These are phyloP conservation scores for Aschersonia sp. DNA, from an alignment of 2,329 filamentous ascomycete species.

Conservation along the genomic window DNA sequence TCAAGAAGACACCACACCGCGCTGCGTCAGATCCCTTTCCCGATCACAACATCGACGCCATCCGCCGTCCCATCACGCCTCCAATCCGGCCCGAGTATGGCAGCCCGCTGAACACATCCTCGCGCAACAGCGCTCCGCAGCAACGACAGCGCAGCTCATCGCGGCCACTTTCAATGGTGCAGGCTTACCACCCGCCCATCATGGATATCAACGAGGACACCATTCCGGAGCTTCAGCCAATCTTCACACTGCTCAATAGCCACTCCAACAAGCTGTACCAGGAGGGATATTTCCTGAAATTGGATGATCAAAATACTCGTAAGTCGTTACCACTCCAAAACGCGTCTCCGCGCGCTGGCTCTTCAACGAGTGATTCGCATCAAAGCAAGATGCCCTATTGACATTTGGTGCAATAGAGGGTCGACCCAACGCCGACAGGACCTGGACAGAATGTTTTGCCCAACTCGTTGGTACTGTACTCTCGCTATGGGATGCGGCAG, in stretches of 20 bases:
- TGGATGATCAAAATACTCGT: slow-evolving; percentile 91
- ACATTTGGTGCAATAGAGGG: slow-evolving; percentile 45
- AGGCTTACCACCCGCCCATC: slow-evolving; percentile 70
- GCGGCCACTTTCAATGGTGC: slow-evolving; percentile 72
- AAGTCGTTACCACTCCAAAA: slow-evolving; percentile 23
- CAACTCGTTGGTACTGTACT: slow-evolving; percentile 91
- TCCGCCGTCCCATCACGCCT: slow-evolving; percentile 23
- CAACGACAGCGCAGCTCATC: slow-evolving; percentile 36
- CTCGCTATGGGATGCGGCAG: slow-evolving; percentile 88
- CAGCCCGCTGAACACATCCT: slow-evolving; percentile 25
- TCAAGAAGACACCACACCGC: slow-evolving; percentile 13
- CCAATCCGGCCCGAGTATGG: slow-evolving; percentile 26
- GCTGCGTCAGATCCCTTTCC: slow-evolving; percentile 16
- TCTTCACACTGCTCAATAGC: slow-evolving; percentile 87
- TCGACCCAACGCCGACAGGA: slow-evolving; percentile 69
- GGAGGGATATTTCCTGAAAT: slow-evolving; percentile 92
- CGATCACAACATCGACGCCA: slow-evolving; percentile 19
- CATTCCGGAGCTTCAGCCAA: slow-evolving; percentile 82
- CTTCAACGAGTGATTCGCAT: neutral
- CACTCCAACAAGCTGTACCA: slow-evolving; percentile 96
- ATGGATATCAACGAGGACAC: slow-evolving; percentile 80
- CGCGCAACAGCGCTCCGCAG: slow-evolving; percentile 24
- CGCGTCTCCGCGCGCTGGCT: neutral
- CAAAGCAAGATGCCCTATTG: no score
- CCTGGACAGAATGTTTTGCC: slow-evolving; percentile 94